phyloP scores from a whole-genome alignment of 345 rosid genomes.

The Cardamine resedifolia region DNA sequence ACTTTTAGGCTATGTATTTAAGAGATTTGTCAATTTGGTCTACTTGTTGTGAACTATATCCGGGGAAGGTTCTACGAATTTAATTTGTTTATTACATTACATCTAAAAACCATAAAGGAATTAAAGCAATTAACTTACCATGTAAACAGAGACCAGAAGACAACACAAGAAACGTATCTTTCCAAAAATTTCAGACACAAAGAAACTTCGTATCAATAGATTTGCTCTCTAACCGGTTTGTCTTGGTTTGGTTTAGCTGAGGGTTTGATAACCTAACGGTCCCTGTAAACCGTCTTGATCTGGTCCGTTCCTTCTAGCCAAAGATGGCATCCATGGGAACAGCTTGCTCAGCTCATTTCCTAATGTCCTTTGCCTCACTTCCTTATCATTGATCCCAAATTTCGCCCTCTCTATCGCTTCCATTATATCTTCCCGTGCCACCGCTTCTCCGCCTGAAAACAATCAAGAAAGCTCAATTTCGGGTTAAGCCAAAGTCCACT shows the following conservation, averaged over 20 bases:
- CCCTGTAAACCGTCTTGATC: slow-evolving; percentile 66
- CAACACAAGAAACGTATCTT: slow-evolving; percentile 3
- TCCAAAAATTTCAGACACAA: slow-evolving; percentile 21
- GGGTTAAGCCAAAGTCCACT: background rate
- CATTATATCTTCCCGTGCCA: slow-evolving; percentile 92
- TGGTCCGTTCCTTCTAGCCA: slow-evolving; percentile 55
- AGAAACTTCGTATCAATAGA: background rate
- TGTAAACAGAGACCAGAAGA: background rate
- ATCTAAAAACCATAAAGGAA: background rate
- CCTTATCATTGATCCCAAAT: slow-evolving; percentile 74
- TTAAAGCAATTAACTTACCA: background rate
- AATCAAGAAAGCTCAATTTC: background rate
- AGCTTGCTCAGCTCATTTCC: slow-evolving; percentile 79
- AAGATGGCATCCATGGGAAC: slow-evolving; percentile 92
- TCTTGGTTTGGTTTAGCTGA: slow-evolving; percentile 43
- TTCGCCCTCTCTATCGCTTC: slow-evolving; percentile 96
- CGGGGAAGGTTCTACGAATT: background rate
- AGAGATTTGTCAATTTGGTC: background rate
- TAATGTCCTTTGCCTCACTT: slow-evolving; percentile 49
- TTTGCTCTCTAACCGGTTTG: slow-evolving; percentile 6
- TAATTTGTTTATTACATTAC: background rate
- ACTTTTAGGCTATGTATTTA: no score
- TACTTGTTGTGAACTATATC: background rate
- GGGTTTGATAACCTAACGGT: slow-evolving; percentile 81
- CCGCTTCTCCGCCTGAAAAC: slow-evolving; percentile 63